Evolutionary conservation across 2,329 filamentous ascomycete species (phyloP), one percentile per base, ranked within the genome.

Genomic region (Arthrobotrys sphaeroides): DNA sequence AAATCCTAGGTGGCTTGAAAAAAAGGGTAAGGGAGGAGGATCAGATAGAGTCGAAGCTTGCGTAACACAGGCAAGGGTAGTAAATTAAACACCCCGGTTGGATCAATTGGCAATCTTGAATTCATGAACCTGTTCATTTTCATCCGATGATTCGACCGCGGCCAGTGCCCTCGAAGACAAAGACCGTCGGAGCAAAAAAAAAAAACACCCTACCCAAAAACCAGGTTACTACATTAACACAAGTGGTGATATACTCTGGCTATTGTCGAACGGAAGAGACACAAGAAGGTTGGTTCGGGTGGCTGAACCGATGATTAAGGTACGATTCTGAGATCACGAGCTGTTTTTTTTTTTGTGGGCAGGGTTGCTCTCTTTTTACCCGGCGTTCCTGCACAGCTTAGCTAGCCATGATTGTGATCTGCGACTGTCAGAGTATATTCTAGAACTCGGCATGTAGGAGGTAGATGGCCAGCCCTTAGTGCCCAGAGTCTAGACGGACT

Each of bases 231-330:
- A n/a, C 51, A 36, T 38, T 55, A 55, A 38, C 51, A 38, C 16
- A 22, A 10, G 26, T 24, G 28, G 12, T 55, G 38, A 55, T 55
- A 55, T 55, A 55, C 51, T n/a, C 28, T 38, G 16, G 16, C n/a
- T 38, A 5, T 33, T 33, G 5, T 33, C 28, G 5, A 33, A 33
- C n/a, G n/a, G 28, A 33, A 33, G 20, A 55, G 12, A 38, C 22
- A 13, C 28, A 9, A 55, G 26, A 47, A 59, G 64, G 64, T 28
- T 68, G 20, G 28, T 24, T 53, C 53, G 65, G 65, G 20, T 57
- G 65, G 51, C 18, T 38, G 65, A 69, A 69, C 65, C 65, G 65
- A 69, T 22, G 31, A 60, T 42, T 69, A 69, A 60, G 53, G 42
- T 49, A 66, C 61, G 22, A 45, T 43, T 31, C 5, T 51, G 5